Percentiles rank a stretch among this genome's conserved stretches.
Evolutionary conservation across 768 basidiomycete species (phyloP).

Genomic region (Agaricus blazei): DNA sequence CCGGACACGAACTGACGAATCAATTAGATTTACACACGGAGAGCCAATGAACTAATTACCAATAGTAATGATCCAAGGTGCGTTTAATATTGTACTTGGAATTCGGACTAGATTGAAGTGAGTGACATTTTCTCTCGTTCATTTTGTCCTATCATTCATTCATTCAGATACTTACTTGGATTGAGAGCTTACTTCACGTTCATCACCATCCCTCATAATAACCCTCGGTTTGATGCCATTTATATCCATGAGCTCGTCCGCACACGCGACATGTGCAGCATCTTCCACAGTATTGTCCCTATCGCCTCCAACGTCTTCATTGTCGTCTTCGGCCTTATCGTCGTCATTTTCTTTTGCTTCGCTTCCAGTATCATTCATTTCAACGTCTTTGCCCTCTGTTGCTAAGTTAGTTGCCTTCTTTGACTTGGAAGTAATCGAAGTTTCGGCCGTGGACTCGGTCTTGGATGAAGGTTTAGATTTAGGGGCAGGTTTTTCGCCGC

Average conservation of each 20-base stretch:
- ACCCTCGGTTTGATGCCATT: slow-evolving; percentile 36
- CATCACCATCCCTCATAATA: slow-evolving; percentile 23
- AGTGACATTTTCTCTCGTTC: neutral
- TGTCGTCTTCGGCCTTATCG: slow-evolving; percentile 8
- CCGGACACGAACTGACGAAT: slow-evolving; percentile 27
- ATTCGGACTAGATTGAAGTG: slow-evolving; percentile 13
- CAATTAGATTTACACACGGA: neutral
- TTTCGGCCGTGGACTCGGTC: slow-evolving; percentile 8
- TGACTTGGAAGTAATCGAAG: slow-evolving; percentile 2
- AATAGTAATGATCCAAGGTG: slow-evolving; percentile 37
- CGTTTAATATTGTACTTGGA: slow-evolving; percentile 29
- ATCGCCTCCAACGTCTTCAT: neutral
- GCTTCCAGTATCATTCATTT: neutral
- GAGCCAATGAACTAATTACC: slow-evolving; percentile 14
- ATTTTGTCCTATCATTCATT: too few relatives aligned
- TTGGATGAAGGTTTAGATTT: slow-evolving; percentile 13
- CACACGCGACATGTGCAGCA: too few relatives aligned
- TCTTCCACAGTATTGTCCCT: too few relatives aligned
- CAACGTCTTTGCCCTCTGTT: neutral
- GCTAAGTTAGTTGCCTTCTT: neutral
- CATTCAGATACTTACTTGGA: neutral
- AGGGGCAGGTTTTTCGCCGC: neutral
- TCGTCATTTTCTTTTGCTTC: neutral
- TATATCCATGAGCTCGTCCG: slow-evolving; percentile 32
- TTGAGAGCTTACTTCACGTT: slow-evolving; percentile 23